Percentiles rank a stretch among this genome's conserved stretches.
Conservation (phyloP, 169 alveolate species). For the Plasmodium adleri region DNA sequence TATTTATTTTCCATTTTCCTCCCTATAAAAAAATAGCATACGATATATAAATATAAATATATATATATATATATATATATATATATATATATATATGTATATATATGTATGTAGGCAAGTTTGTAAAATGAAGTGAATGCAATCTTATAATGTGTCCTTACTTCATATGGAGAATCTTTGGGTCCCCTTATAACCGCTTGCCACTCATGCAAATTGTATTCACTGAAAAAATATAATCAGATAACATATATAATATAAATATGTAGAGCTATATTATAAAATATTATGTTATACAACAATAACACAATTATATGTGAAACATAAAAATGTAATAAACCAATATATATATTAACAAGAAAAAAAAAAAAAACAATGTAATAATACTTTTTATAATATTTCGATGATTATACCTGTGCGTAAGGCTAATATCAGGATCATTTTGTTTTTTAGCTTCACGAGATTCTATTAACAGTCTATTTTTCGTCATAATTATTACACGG, state of each 20-base stretch:
- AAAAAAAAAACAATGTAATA: neutral
- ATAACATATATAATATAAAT: neutral
- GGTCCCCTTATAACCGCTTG: slow-evolving; percentile 93
- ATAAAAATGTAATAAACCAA: neutral
- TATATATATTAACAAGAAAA: neutral
- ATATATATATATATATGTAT: slow-evolving; percentile 4
- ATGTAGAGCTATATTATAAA: neutral
- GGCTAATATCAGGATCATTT: slow-evolving; percentile 83
- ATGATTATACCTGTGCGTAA: slow-evolving; percentile 74
- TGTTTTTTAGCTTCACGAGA: slow-evolving; percentile 81
- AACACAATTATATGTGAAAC: neutral
- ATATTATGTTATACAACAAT: neutral
- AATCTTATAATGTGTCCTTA: slow-evolving; percentile 31
- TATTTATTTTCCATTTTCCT: slow-evolving; percentile 91
- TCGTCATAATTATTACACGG: slow-evolving; percentile 45
- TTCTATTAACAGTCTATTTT: slow-evolving; percentile 84
- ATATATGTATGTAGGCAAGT: slow-evolving; percentile 4
- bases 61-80: neutral
- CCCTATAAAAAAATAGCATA: slow-evolving; percentile 68
- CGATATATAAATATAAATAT: neutral
- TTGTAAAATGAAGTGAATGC: neutral
- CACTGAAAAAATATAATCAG: slow-evolving; percentile 46
- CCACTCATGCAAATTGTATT: slow-evolving; percentile 90
- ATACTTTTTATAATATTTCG: slow-evolving; percentile 3
- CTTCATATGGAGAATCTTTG: slow-evolving; percentile 94